Percentiles rank a stretch among this genome's conserved stretches.
Conservation (phyloP, 1,284 basidiomycete genomes). For the Ganoderma sinense region DNA sequence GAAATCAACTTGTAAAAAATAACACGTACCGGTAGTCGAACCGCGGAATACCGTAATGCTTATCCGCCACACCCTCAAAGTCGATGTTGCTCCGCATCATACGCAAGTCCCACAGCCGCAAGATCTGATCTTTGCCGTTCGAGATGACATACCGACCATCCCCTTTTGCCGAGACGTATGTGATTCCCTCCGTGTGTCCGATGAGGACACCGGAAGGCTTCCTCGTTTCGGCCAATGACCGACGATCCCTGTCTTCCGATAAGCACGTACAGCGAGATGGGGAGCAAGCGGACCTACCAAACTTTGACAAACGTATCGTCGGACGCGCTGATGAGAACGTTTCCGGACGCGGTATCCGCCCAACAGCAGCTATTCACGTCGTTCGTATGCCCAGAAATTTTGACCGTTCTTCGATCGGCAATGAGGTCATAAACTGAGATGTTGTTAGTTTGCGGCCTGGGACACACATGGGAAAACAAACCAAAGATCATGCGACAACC, state of each 20-base stretch:
- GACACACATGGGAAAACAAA: slow-evolving; percentile 38
- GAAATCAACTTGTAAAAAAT: background rate
- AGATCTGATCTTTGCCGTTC: slow-evolving; percentile 97
- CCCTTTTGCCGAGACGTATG: slow-evolving; percentile 88
- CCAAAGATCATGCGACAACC: slow-evolving; percentile 83
- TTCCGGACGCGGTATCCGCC: slow-evolving; percentile 92
- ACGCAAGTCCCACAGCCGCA: slow-evolving; percentile 94
- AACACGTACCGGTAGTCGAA: slow-evolving; percentile 83
- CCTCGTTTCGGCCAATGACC: slow-evolving; percentile 80
- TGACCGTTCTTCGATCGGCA: slow-evolving; percentile 80
- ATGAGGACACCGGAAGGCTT: slow-evolving; percentile 93
- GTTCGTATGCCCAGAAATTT: slow-evolving; percentile 84
- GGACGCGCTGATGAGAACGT: slow-evolving; percentile 92
- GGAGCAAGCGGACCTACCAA: slow-evolving; percentile 63
- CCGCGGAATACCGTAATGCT: slow-evolving; percentile 65
- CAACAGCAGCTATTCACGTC: slow-evolving; percentile 98
- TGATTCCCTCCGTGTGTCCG: slow-evolving; percentile 95
- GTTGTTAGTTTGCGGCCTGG: background rate
- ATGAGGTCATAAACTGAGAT: slow-evolving; percentile 88
- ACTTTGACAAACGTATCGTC: slow-evolving; percentile 96
- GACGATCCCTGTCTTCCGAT: slow-evolving; percentile 76
- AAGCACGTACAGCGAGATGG: background rate
- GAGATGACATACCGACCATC: slow-evolving; percentile 96
- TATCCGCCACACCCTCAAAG: slow-evolving; percentile 59
- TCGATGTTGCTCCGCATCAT: slow-evolving; percentile 86